phyloP scores from a whole-genome alignment of 805 yeast species.

The Pichia exigua region DNA sequence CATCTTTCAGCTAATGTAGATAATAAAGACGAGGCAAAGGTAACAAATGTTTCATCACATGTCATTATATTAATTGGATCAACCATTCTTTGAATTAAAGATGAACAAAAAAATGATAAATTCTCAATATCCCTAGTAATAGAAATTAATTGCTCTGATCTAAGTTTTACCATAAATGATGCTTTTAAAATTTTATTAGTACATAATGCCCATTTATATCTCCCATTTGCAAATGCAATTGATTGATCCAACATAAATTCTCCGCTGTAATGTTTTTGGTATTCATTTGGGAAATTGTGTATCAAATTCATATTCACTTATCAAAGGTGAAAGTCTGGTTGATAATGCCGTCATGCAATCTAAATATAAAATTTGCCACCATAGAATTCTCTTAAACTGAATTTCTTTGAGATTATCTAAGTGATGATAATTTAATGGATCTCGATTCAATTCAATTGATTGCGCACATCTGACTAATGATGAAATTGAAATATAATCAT shows the following conservation, averaged over 20 bases:
- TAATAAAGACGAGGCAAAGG: constrained; percentile 14
- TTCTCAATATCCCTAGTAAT: constrained; percentile 12
- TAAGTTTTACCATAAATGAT: constrained; percentile 7
- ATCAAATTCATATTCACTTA: constrained; percentile 45
- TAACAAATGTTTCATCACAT: constrained; percentile 13
- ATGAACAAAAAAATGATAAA: constrained; percentile 15
- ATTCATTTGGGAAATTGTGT: constrained; percentile 50
- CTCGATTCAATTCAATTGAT: constrained; percentile 47
- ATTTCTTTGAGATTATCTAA: constrained; percentile 39
- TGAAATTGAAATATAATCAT: constrained; percentile 46
- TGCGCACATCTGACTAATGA: constrained; percentile 50
- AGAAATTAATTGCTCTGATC: constrained; percentile 2
- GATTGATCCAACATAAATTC: constrained; percentile 35
- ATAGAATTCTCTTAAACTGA: constrained; percentile 43
- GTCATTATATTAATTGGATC: constrained; percentile 15
- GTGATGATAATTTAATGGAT: constrained; percentile 44
- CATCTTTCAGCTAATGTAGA: constrained; percentile 19
- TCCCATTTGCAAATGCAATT: constrained; percentile 43
- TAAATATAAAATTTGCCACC: constrained; percentile 60
- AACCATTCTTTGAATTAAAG: constrained; percentile 16
- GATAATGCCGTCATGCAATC: constrained; percentile 52
- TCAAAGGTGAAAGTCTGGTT: constrained; percentile 46
- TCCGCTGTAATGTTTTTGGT: constrained; percentile 18
- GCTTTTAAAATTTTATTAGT: constrained; percentile 15
- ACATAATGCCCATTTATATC: constrained; percentile 35